Percentiles rank a stretch among this genome's conserved stretches.
These are phyloP conservation scores for Beauveria asiatica DNA, from an alignment of 2,329 filamentous ascomycete species.

Conservation along the genomic window DNA sequence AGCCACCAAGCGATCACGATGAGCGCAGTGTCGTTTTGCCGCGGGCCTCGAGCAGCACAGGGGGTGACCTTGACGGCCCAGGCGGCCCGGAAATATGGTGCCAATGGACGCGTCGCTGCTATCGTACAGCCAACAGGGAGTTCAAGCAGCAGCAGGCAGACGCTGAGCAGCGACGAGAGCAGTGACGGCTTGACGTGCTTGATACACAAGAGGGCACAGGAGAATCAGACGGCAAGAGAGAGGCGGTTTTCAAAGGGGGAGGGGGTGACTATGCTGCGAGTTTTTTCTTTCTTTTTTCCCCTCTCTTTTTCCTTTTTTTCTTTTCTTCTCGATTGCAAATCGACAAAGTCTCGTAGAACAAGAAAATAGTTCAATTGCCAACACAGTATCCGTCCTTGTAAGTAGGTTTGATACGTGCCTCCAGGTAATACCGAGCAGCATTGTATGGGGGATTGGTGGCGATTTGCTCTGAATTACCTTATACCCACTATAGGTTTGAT, in stretches of 20 bases:
- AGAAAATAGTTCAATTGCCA: too few species aligned
- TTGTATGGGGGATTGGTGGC: too few species aligned
- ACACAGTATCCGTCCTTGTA: too few species aligned
- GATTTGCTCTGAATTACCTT: too few species aligned
- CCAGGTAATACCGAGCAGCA: too few species aligned
- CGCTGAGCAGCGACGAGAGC: constrained; percentile 25
- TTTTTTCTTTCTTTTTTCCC: too few species aligned
- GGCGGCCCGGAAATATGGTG: constrained; percentile 25
- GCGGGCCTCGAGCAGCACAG: constrained; percentile 29
- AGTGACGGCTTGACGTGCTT: constrained; percentile 25
- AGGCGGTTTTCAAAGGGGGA: constrained; percentile 12
- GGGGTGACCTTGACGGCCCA: constrained; percentile 26
- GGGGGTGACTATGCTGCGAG: too few species aligned
- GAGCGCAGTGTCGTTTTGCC: constrained; percentile 30
- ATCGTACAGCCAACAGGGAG: constrained; percentile 25
- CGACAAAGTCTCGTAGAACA: too few species aligned
- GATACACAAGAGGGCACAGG: constrained; percentile 23
- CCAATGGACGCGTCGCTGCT: constrained; percentile 24
- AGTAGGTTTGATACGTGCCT: too few species aligned
- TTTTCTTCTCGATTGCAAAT: too few species aligned
- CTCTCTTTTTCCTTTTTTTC: too few species aligned
- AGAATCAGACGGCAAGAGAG: constrained; percentile 24
- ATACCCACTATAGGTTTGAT: too few species aligned
- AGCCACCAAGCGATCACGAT: constrained; percentile 32
- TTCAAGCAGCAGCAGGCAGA: constrained; percentile 27